Conservation (phyloP, 768 basidiomycete genomes). For the Amanita phalloides region DNA sequence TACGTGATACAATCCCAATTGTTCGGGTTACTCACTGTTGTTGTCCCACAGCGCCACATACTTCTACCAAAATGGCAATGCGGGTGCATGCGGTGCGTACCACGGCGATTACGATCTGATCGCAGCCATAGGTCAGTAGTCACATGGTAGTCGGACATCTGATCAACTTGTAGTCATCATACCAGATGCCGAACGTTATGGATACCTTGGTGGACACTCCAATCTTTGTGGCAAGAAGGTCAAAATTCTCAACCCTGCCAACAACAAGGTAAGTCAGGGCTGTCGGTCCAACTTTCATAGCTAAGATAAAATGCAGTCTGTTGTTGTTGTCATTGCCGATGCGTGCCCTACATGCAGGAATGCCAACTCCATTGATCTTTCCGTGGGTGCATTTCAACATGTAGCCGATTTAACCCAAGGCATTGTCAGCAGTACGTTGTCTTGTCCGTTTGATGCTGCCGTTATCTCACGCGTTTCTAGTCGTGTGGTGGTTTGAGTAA, state of each 20-base stretch:
- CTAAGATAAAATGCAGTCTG: slow-evolving; percentile 16
- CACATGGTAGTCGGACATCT: neutral
- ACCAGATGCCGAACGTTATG: slow-evolving; percentile 43
- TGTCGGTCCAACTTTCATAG: slow-evolving; percentile 1
- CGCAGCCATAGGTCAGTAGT: slow-evolving; percentile 49
- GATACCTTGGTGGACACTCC: slow-evolving; percentile 33
- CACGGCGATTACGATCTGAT: slow-evolving; percentile 47
- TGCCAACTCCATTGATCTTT: slow-evolving; percentile 63
- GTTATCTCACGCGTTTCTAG: slow-evolving; percentile 13
- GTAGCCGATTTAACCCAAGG: slow-evolving; percentile 45
- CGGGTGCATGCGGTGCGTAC: slow-evolving; percentile 71
- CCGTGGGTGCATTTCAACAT: slow-evolving; percentile 50
- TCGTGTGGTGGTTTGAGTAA: slow-evolving; percentile 27
- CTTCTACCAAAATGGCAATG: slow-evolving; percentile 59
- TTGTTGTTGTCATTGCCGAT: slow-evolving; percentile 62
- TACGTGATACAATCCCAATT: slow-evolving; percentile 16
- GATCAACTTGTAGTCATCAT: neutral
- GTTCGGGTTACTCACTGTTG: neutral
- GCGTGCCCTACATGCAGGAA: slow-evolving; percentile 73
- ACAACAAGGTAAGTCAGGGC: slow-evolving; percentile 30
- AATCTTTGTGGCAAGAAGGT: slow-evolving; percentile 57
- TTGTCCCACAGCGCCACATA: slow-evolving; percentile 41
- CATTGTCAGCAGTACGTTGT: slow-evolving; percentile 41
- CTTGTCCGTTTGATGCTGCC: neutral
- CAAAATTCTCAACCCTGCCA: slow-evolving; percentile 48